Percentiles rank a stretch among this genome's conserved stretches.
Conservation (phyloP, 108 stramenopile species). For the Seminavis robusta region DNA sequence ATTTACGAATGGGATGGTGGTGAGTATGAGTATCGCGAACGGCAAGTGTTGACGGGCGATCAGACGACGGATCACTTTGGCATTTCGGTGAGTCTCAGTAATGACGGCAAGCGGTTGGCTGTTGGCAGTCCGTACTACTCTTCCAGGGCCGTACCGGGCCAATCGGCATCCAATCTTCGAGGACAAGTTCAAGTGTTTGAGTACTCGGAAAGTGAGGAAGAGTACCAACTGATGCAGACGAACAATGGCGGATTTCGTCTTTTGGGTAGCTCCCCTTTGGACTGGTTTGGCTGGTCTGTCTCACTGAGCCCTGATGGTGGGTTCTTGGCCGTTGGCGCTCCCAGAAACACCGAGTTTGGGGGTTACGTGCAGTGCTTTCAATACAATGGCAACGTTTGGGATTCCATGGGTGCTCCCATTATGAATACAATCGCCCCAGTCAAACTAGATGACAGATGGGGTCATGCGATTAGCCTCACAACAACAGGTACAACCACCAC, state of each 20-base stretch:
- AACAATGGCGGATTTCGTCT: constrained; percentile 21
- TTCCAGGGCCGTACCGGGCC: too few relatives aligned
- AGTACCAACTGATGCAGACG: constrained; percentile 17
- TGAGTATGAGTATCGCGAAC: constrained; percentile 8
- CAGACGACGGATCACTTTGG: constrained; percentile 46
- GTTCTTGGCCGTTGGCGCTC: constrained; percentile 45
- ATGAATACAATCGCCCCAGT: constrained; percentile 28
- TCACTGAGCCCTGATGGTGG: constrained; percentile 45
- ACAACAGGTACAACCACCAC: too few relatives aligned
- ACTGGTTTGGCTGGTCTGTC: constrained; percentile 25
- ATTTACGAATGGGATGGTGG: neutral
- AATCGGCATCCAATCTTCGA: neutral
- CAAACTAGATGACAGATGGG: constrained; percentile 34
- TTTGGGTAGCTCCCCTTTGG: constrained; percentile 7
- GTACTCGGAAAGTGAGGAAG: constrained; percentile 32
- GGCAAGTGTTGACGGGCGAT: constrained; percentile 12
- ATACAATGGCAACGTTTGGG: constrained; percentile 3
- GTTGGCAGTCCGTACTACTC: constrained; percentile 68
- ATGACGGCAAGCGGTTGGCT: constrained; percentile 48
- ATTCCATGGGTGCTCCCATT: constrained; percentile 10
- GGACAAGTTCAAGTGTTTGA: constrained; percentile 38
- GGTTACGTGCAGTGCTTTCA: constrained; percentile 59
- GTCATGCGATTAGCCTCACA: constrained; percentile 19
- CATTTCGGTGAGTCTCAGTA: constrained; percentile 39
- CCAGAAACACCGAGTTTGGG: constrained; percentile 33